Evolutionary conservation across 73 alveolate species (phyloP).

Genomic region (Uronychia binucleata): DNA sequence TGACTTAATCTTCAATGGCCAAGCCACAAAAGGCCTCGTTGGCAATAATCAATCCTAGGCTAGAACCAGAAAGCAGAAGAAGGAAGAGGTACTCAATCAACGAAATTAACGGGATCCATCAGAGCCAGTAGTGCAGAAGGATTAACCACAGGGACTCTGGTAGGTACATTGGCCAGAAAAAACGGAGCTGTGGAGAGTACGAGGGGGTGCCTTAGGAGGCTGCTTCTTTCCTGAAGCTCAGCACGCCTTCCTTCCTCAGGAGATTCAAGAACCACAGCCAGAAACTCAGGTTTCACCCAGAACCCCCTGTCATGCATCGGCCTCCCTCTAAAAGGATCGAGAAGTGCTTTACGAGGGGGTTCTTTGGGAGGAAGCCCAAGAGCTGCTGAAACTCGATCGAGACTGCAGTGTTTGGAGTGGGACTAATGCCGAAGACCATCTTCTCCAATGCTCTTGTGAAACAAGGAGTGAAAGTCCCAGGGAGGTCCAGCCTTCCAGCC

Average conservation of each 20-base stretch:
- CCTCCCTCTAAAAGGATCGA: too few species aligned
- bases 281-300: background rate
- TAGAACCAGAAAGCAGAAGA: background rate
- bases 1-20: too few species aligned
- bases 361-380: background rate
- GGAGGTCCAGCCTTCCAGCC: background rate
- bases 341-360: too few species aligned
- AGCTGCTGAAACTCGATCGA: background rate
- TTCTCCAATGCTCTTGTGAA: background rate
- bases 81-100: background rate
- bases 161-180: background rate
- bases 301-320: too few species aligned
- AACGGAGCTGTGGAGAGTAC: background rate
- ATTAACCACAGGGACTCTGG: background rate
- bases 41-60: background rate
- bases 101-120: background rate
- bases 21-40: background rate
- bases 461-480: background rate
- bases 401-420: background rate
- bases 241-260: background rate
- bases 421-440: background rate
- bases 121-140: background rate
- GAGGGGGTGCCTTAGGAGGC: background rate
- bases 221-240: background rate
- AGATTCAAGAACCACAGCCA: background rate